These are phyloP conservation scores for Mastigamoeba balamuthi DNA, from an alignment of 78 protist species.

Conservation along the genomic window DNA sequence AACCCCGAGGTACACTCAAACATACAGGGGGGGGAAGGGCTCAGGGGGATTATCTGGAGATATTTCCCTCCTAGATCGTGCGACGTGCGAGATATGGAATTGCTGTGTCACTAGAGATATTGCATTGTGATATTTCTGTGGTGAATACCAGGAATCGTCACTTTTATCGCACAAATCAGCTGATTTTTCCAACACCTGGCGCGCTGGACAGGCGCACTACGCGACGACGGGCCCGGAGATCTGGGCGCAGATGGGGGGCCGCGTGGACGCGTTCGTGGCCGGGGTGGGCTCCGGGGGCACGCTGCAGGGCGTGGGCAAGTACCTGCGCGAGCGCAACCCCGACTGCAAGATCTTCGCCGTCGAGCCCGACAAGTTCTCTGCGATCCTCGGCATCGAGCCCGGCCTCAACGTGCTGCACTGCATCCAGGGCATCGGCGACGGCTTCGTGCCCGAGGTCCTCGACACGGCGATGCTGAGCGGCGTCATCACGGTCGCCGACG, in stretches of 20 bases:
- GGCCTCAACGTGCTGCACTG: slow-evolving; percentile 11
- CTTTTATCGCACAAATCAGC: too few relatives aligned
- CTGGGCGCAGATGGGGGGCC: slow-evolving; percentile 58
- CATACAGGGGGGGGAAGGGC: too few relatives aligned
- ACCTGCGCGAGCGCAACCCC: slow-evolving; percentile 68
- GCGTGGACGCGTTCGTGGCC: slow-evolving; percentile 73
- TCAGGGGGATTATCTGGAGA: too few relatives aligned
- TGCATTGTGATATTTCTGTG: too few relatives aligned
- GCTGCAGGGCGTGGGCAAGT: slow-evolving; percentile 78
- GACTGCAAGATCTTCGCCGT: slow-evolving; percentile 76
- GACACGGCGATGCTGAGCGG: slow-evolving; percentile 55
- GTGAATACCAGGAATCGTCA: too few relatives aligned
- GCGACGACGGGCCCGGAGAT: slow-evolving; percentile 89
- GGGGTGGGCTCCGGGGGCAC: slow-evolving; percentile 99
- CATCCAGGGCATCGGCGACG: slow-evolving; percentile 96
- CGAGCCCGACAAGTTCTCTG: slow-evolving; percentile 87
- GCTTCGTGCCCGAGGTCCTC: slow-evolving; percentile 70
- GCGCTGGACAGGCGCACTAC: too few relatives aligned
- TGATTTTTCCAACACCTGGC: not conserved
- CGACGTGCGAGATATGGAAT: too few relatives aligned
- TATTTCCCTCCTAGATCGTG: too few relatives aligned
- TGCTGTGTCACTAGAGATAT: too few relatives aligned
- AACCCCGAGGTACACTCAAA: slow-evolving; percentile 77
- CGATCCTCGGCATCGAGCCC: slow-evolving; percentile 51
- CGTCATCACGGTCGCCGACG: slow-evolving; percentile 78